A percentile compares a stretch with the other conserved stretches of the same genome.
Conservation (phyloP, 2,329 filamentous ascomycete species). For the Verticillium longisporum region DNA sequence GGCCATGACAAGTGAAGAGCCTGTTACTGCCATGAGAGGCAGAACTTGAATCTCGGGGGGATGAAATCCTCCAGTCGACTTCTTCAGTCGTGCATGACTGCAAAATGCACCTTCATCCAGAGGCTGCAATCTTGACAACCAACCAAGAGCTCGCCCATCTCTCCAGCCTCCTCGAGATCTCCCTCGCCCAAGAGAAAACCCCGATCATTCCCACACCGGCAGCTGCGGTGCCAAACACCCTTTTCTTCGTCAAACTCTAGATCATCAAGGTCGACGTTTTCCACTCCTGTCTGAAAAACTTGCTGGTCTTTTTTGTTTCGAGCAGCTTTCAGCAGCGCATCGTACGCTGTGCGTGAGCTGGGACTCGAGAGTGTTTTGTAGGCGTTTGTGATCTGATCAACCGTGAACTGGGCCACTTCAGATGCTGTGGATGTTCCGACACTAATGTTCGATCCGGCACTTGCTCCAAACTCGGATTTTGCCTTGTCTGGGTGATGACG, state of each 20-base stretch:
- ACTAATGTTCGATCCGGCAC: neutral
- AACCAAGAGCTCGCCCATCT: constrained; percentile 55
- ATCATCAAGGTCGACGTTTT: constrained; percentile 61
- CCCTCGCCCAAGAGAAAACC: constrained; percentile 53
- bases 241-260: constrained; percentile 42
- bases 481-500: constrained; percentile 60
- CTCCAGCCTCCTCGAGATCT: constrained; percentile 52
- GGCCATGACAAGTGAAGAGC: neutral
- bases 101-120: constrained; percentile 60
- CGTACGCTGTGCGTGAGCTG: constrained; percentile 44
- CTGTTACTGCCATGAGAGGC: neutral
- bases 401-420: constrained; percentile 30
- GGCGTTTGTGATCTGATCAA: constrained; percentile 59
- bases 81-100: constrained; percentile 36
- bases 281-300: constrained; percentile 51
- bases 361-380: constrained; percentile 49
- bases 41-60: neutral
- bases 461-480: neutral
- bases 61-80: constrained; percentile 13
- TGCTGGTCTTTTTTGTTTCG: constrained; percentile 5
- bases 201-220: constrained; percentile 57
- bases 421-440: neutral
- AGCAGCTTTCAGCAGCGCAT: constrained; percentile 20
- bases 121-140: constrained; percentile 61
- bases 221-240: constrained; percentile 47